Percentiles rank a stretch among this genome's conserved stretches.
These are phyloP conservation scores for Tremella mesenterica DNA, from an alignment of 768 basidiomycete species.

Conservation along the genomic window DNA sequence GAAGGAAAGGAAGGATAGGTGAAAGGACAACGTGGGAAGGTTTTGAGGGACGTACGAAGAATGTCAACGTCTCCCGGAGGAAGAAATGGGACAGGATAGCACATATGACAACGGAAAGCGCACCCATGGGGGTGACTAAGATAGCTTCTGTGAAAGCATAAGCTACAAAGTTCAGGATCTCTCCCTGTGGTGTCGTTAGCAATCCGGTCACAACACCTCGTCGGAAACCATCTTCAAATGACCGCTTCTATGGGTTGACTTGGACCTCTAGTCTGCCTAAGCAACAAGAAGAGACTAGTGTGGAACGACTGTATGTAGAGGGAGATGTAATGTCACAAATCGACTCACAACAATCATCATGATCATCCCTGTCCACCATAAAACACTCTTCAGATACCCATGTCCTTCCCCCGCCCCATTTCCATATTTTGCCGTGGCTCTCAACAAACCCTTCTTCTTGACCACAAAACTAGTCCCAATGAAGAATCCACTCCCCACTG, in stretches of 20 bases:
- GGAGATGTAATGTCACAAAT: too few relatives aligned
- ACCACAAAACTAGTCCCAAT: conserved; percentile 85
- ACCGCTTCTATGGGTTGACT: too few relatives aligned
- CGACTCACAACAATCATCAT: conserved; percentile 47
- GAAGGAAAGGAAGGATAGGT: neutral
- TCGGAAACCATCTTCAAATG: too few relatives aligned
- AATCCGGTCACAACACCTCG: too few relatives aligned
- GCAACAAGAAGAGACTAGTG: too few relatives aligned
- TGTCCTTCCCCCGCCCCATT: conserved; percentile 69
- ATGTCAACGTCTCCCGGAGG: conserved; percentile 81
- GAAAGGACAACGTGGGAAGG: neutral
- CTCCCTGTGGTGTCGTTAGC: conserved; percentile 56
- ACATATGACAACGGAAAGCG: conserved; percentile 89
- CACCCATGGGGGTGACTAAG: conserved; percentile 91
- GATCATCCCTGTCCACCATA: conserved; percentile 95
- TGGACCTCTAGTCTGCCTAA: too few relatives aligned
- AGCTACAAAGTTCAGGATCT: conserved; percentile 43
- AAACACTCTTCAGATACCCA: conserved; percentile 77
- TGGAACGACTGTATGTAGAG: too few relatives aligned
- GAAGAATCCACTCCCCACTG: conserved; percentile 62
- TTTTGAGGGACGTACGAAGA: conserved; percentile 54
- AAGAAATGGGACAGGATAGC: conserved; percentile 87
- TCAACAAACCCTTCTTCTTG: conserved; percentile 88
- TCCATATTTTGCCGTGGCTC: conserved; percentile 44
- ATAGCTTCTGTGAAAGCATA: conserved; percentile 80